Evolutionary conservation across 164 flowering plant species (phyloP), one percentile per base, ranked within the genome.

Genomic region (Aristolochia contorta): DNA sequence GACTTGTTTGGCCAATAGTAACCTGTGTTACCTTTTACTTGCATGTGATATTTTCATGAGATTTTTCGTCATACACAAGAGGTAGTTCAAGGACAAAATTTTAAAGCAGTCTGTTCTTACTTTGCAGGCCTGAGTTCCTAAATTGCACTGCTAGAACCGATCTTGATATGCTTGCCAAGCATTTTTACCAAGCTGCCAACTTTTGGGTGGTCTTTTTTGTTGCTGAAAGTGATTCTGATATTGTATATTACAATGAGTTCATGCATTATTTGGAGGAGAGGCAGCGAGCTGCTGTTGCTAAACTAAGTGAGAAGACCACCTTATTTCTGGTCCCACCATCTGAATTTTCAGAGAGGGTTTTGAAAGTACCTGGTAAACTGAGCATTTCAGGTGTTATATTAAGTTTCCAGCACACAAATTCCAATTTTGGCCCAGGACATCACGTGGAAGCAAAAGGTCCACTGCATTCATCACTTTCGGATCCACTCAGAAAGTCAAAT

Each of bases 251-350:
- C 67, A 84, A 89, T 65, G 98, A 89, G 67, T 93, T 93, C 78
- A 80, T 86, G 90, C 69, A 82, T 70, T 93, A 84, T 72, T 78
- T 93, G 20, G 96, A 72, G 63, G 96, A 87, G 69, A 89, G 80
- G 70, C 84, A 92, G 77, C 81, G 98, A 58, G 98, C 90, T 33
- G 98, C 97, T 12, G 98, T 92, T 59, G 80, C 95, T 54, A 89
- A 89, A 77, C 69, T 89, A 75, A 89, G 92, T 71, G 96, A 93
- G 47, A 78, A 66, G 60, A 87, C 78, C 58, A 86, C 96, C 32
- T 71, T 93, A 71, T 93, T 93, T 71, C 96, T 93, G 25, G 97
- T 93, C 6, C 96, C 98, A 22, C 98, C 98, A 45, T 93, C 98
- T 48, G 90, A 89, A 0, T 93, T 93, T 75, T 87, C 97, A 2